Evolutionary conservation across 441 rosid genomes (phyloP), one percentile per base, ranked within the genome.

Genomic region (Arabidopsis hybrid): DNA sequence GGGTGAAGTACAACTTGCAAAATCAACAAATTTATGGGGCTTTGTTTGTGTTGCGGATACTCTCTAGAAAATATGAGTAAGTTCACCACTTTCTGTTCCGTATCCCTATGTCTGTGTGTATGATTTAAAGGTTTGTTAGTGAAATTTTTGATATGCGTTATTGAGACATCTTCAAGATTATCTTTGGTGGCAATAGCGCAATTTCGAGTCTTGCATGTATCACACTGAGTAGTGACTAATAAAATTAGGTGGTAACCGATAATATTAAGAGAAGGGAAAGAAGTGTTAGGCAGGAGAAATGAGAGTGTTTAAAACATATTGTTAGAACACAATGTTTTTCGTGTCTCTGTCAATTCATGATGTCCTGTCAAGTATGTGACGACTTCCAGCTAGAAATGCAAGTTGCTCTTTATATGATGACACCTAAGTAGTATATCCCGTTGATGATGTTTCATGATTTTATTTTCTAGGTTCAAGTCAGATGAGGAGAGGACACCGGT

Each of bases 1-100:
- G 99, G 99, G 89, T 96, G 72, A 90, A 93, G 79, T 91, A 77
- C 80, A 91, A 89, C 81, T 81, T 96, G 75, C 97, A 89, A 79
- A 91, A 82, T 81, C 98, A 90, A 72, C 95, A 93, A 82, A 91
- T 93, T 52, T 88, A 89, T 69, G 97, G 97, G 65, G 91, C 99
- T 69, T 77, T 96, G 75, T 93, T 89, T 82, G 93, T 96, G 60
- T 76, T 93, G 83, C 86, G 98, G 79, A 89, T 93, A 74, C 97
- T 96, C 67, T 85, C 98, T 40, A 83, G 98, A 73, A 93, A 96
- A 93, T 96, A 96, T 52, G 98, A 96, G 99, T 96, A 83, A 76
- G 95, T 63, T 62, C 17, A 39, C 39, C 18, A 9, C 40, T n/a
- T 57, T 68, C 38, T 36, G 10, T 40, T 67, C 36, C 9, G 8